Evolutionary conservation across 176 grass and related monocot genomes (phyloP).

Genomic region (Hyparrhenia diplandra): DNA sequence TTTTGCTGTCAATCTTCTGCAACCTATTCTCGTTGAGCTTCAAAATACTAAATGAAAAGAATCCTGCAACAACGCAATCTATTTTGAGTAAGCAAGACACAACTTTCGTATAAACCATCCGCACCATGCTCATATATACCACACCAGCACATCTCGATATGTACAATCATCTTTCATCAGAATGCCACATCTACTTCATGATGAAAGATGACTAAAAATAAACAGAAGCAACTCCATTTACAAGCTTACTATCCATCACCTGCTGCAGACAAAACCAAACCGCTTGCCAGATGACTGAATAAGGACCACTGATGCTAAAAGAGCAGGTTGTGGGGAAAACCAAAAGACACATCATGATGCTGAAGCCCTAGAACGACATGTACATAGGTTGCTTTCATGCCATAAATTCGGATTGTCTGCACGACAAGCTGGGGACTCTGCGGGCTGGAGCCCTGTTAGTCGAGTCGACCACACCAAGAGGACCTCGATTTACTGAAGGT

Average conservation of each 20-base stretch:
- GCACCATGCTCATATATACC: conserved; percentile 10
- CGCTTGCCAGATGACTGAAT: conserved; percentile 40
- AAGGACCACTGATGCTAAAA: conserved; percentile 5
- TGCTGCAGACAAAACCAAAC: conserved; percentile 53
- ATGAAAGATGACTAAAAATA: conserved; percentile 23
- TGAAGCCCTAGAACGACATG: conserved; percentile 23
- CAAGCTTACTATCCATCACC: conserved; percentile 67
- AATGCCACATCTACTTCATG: conserved; percentile 35
- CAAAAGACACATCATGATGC: neutral
- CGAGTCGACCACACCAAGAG: neutral
- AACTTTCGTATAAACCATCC: neutral
- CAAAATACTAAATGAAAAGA: neutral
- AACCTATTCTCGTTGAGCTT: neutral
- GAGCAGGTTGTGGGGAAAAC: neutral
- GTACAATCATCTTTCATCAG: conserved; percentile 50
- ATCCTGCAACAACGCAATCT: neutral
- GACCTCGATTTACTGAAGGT: conserved; percentile 9
- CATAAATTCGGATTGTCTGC: conserved; percentile 7
- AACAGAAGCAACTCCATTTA: conserved; percentile 48
- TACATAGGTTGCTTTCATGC: conserved; percentile 20
- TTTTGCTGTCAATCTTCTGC: neutral
- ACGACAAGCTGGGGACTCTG: neutral
- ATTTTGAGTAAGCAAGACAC: neutral
- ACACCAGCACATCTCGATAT: conserved; percentile 25
- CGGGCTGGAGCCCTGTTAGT: conserved; percentile 9